Evolutionary conservation across 129 eudicot genomes (phyloP).

Genomic region (Pittosporum tobira): DNA sequence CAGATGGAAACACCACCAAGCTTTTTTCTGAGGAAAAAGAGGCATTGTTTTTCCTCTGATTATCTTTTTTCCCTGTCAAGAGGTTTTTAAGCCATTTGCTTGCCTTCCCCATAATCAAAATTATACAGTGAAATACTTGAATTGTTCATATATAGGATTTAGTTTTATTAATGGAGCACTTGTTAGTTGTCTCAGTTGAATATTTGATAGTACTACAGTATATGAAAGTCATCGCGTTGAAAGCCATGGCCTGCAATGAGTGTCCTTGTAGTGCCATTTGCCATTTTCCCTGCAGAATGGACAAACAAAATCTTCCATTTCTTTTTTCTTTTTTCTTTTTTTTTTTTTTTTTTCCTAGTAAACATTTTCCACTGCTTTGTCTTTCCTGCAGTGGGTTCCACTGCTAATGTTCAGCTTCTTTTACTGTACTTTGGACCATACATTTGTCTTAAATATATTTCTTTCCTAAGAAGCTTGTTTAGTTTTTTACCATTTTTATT

Average conservation of each 20-base stretch:
- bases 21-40: not conserved
- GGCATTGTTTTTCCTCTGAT: slow-evolving; percentile 21
- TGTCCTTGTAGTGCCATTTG: slow-evolving; percentile 49
- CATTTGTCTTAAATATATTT: too few species aligned
- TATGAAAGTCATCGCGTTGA: too few species aligned
- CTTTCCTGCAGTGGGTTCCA: too few species aligned
- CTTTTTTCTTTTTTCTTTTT: too few species aligned
- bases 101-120: slow-evolving; percentile 92
- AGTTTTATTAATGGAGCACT: not conserved
- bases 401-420: too few species aligned
- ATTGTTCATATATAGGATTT: slow-evolving; percentile 6
- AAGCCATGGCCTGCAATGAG: slow-evolving; percentile 49
- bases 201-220: too few species aligned
- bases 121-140: too few species aligned
- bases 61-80: slow-evolving; percentile 51
- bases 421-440: too few species aligned
- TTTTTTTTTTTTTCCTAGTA: too few species aligned
- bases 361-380: too few species aligned
- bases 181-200: not conserved
- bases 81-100: slow-evolving; percentile 68
- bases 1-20: slow-evolving; percentile 3
- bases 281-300: slow-evolving; percentile 18
- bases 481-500: too few species aligned
- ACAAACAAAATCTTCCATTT: not conserved
- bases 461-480: too few species aligned